These are phyloP conservation scores for Fraxinus floribunda DNA, from an alignment of 305 asterid species.

Conservation along the genomic window DNA sequence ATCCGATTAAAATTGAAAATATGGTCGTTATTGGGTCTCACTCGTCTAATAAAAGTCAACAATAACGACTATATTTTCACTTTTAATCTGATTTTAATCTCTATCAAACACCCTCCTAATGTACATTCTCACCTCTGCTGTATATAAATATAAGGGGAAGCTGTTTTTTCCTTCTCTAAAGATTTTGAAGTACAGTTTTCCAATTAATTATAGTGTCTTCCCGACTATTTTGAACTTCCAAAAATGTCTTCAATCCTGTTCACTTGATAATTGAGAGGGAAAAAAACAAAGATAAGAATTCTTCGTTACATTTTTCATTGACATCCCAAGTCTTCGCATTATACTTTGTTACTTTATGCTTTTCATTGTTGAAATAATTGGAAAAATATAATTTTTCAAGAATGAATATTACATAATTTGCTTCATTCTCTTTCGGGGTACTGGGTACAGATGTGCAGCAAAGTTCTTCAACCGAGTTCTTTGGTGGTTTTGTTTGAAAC, in stretches of 20 bases:
- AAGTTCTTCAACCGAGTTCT: conserved; percentile 90
- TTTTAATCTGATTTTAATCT: too few species aligned
- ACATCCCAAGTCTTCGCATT: background rate
- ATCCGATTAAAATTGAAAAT: too few species aligned
- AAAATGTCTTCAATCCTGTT: background rate
- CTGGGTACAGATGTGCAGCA: conserved; percentile 91
- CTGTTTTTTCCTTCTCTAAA: background rate
- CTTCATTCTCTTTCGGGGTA: conserved; percentile 11
- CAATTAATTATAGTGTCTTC: background rate
- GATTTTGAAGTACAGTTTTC: background rate
- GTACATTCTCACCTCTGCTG: background rate
- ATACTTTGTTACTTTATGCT: background rate
- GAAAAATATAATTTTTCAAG: background rate
- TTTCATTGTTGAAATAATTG: conserved; percentile 19
- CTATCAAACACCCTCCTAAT: too few species aligned
- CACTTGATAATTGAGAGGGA: background rate
- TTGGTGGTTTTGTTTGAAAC: conserved; percentile 80
- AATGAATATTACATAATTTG: conserved; percentile 15
- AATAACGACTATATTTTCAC: too few species aligned
- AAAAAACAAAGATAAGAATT: background rate
- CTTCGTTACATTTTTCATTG: background rate
- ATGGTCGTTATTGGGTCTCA: too few species aligned
- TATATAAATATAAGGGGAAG: background rate
- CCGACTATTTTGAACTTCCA: background rate
- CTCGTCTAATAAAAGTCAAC: too few species aligned